Conservation (phyloP, 1,284 basidiomycete genomes). For the Ustilago crameri region DNA sequence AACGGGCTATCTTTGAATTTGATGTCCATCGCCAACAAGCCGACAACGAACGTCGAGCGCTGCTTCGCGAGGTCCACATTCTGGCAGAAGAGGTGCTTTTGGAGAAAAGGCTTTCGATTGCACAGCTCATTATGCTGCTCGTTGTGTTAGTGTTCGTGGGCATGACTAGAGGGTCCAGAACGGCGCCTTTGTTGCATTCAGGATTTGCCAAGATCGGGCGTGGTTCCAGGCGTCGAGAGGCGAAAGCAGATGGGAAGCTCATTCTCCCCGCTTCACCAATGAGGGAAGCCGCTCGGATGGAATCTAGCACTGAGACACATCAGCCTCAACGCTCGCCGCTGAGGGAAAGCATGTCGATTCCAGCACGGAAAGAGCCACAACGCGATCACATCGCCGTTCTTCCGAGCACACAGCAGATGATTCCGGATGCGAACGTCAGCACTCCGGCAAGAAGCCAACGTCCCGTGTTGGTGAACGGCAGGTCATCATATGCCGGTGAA, state of each 20-base stretch:
- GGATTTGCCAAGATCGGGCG: conserved; percentile 42
- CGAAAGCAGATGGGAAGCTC: conserved; percentile 7
- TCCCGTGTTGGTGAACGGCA: background rate
- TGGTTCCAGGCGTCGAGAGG: conserved; percentile 20
- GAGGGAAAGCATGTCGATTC: conserved; percentile 2
- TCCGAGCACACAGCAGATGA: background rate
- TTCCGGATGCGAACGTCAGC: background rate
- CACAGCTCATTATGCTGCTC: conserved; percentile 81
- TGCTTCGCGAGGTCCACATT: conserved; percentile 76
- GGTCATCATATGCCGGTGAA: background rate
- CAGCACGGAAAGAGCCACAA: background rate
- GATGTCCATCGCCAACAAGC: conserved; percentile 77
- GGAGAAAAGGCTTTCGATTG: conserved; percentile 84
- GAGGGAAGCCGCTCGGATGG: conserved; percentile 7
- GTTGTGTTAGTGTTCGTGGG: conserved; percentile 83
- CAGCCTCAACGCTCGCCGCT: conserved; percentile 3
- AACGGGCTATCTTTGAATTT: conserved; percentile 77
- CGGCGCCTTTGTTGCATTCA: conserved; percentile 52
- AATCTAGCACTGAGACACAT: conserved; percentile 4
- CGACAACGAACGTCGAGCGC: conserved; percentile 77
- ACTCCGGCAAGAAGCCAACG: conserved; percentile 2
- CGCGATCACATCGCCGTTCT: background rate
- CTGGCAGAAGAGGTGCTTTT: conserved; percentile 82
- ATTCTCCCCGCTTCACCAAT: conserved; percentile 15
- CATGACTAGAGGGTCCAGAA: conserved; percentile 79